These are phyloP conservation scores for Yamadazyma nakazawae DNA, from an alignment of 805 yeast species.

Conservation along the genomic window DNA sequence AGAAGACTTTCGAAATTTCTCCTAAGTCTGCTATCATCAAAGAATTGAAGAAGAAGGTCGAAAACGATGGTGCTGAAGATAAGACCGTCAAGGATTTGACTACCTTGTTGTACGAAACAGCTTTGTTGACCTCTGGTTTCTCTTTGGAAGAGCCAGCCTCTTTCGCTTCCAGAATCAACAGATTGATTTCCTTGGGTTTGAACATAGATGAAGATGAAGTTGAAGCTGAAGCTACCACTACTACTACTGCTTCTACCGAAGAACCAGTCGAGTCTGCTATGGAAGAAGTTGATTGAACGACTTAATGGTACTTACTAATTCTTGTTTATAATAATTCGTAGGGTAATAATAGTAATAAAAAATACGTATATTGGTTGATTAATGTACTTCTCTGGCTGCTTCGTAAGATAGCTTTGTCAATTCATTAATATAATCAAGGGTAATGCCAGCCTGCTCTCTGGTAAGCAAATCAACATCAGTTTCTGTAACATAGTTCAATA, in stretches of 20 bases:
- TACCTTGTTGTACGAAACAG: slow-evolving; percentile 94
- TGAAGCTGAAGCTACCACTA: slow-evolving; percentile 49
- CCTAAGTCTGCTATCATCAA: slow-evolving; percentile 93
- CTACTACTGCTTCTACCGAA: slow-evolving; percentile 48
- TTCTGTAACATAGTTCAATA: slow-evolving; percentile 42
- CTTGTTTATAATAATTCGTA: slow-evolving; percentile 9
- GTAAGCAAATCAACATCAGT: slow-evolving; percentile 57
- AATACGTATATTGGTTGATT: not conserved
- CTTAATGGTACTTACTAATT: not conserved
- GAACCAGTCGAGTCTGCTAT: slow-evolving; percentile 87
- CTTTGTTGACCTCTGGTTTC: slow-evolving; percentile 98
- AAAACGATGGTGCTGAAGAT: slow-evolving; percentile 95
- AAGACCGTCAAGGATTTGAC: slow-evolving; percentile 98
- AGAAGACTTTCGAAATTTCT: slow-evolving; percentile 98
- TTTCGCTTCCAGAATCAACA: slow-evolving; percentile 96
- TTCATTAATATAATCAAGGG: slow-evolving; percentile 33
- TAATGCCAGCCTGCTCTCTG: slow-evolving; percentile 51
- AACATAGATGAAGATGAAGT: slow-evolving; percentile 88
- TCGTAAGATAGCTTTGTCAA: slow-evolving; percentile 16
- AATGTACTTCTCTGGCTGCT: slow-evolving; percentile 1
- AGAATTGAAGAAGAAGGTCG: slow-evolving; percentile 96
- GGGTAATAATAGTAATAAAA: slow-evolving; percentile 8
- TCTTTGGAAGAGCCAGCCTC: slow-evolving; percentile 97
- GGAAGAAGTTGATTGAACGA: slow-evolving; percentile 94
- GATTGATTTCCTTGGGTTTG: slow-evolving; percentile 95